Percentiles rank a stretch among this genome's conserved stretches.
These are phyloP conservation scores for Diaporthe australafricana DNA, from an alignment of 2,329 filamentous ascomycete species.

Conservation along the genomic window DNA sequence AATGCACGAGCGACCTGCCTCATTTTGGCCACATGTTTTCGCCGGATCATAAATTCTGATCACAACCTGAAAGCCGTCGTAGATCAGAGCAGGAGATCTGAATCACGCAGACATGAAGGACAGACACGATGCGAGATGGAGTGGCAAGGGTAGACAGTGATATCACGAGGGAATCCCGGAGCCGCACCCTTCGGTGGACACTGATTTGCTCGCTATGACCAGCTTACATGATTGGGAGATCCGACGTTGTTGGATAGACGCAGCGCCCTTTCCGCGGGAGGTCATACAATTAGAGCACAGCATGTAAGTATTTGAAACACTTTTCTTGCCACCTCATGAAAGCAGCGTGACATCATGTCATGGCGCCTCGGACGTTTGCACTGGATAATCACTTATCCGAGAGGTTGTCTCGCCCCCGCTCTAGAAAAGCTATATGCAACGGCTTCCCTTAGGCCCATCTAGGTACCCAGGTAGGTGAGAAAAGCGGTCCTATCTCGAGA, in stretches of 20 bases:
- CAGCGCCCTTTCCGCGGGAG: neutral
- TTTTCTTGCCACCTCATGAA: neutral
- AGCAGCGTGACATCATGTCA: neutral
- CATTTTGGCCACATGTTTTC: neutral
- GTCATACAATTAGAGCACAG: neutral
- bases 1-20: neutral
- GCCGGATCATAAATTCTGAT: neutral
- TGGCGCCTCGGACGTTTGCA: neutral
- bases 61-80: neutral
- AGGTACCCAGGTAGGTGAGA: neutral
- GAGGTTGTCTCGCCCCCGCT: neutral
- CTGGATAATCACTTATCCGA: slow-evolving; percentile 11
- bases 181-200: neutral
- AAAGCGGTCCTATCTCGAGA: no score
- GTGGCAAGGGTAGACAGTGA: neutral
- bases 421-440: neutral
- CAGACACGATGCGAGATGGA: neutral
- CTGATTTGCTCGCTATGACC: neutral
- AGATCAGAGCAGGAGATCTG: neutral
- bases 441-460: neutral
- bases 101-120: neutral
- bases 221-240: neutral
- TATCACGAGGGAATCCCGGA: neutral
- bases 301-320: neutral
- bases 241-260: neutral